These are phyloP conservation scores for Emmonsia crescens DNA, from an alignment of 2,329 filamentous ascomycete genomes.

Conservation along the genomic window DNA sequence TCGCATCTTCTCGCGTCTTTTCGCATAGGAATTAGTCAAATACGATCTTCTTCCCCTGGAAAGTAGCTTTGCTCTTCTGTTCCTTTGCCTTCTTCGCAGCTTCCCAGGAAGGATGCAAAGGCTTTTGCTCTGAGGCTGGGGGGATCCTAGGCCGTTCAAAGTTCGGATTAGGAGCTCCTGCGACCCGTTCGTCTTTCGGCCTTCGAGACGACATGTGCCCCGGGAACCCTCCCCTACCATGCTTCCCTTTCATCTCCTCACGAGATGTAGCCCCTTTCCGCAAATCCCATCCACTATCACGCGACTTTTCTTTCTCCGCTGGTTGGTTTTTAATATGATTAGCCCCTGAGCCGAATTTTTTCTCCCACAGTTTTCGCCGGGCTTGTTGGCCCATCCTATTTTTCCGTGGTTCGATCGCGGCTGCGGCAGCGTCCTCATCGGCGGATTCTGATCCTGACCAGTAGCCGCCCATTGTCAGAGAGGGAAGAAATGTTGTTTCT, in stretches of 20 bases:
- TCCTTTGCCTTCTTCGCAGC: constrained; percentile 51
- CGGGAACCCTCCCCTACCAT: constrained; percentile 15
- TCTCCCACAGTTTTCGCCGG: constrained; percentile 50
- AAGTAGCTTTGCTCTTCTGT: constrained; percentile 37
- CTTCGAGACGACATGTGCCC: constrained; percentile 4
- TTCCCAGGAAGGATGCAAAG: constrained; percentile 55
- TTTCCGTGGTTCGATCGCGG: constrained; percentile 36
- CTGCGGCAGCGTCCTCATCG: constrained; percentile 35
- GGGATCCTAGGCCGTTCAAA: constrained; percentile 9
- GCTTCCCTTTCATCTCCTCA: constrained; percentile 17
- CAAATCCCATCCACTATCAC: constrained; percentile 48
- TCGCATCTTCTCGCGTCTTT: not conserved
- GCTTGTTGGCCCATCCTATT: constrained; percentile 55
- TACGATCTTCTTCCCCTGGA: constrained; percentile 51
- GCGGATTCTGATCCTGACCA: constrained; percentile 51
- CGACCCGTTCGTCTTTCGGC: not conserved
- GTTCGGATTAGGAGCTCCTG: not conserved
- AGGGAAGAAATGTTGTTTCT: constrained; percentile 48
- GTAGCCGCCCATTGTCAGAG: constrained; percentile 51
- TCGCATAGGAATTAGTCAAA: constrained; percentile 41
- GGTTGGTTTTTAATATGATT: constrained; percentile 45
- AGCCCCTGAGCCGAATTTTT: constrained; percentile 48
- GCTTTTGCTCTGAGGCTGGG: constrained; percentile 35
- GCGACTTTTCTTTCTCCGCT: constrained; percentile 22
- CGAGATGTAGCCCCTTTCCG: constrained; percentile 43